Conservation (phyloP, 2,329 filamentous ascomycete genomes). For the Colletotrichum higginsianum region DNA sequence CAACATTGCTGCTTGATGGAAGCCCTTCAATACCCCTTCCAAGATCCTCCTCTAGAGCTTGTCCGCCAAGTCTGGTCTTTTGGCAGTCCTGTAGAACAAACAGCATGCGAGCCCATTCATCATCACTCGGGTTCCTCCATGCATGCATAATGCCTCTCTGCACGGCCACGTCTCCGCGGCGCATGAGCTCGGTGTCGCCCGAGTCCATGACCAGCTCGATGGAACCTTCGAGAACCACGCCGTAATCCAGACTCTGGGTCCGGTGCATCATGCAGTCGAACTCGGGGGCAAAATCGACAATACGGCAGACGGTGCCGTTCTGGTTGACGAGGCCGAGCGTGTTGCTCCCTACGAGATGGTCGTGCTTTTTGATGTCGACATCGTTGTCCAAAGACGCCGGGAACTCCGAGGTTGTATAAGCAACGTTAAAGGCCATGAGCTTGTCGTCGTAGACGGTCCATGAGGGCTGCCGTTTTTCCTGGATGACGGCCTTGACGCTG, state of each 20-base stretch:
- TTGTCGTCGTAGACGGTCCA: slow-evolving; percentile 48
- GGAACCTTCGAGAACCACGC: slow-evolving; percentile 60
- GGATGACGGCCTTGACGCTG: background rate
- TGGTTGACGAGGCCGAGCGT: slow-evolving; percentile 56
- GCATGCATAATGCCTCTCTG: slow-evolving; percentile 60
- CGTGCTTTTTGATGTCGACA: slow-evolving; percentile 57
- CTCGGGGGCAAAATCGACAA: slow-evolving; percentile 56
- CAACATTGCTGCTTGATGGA: no score
- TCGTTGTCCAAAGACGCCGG: slow-evolving; percentile 57
- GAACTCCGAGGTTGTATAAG: slow-evolving; percentile 59
- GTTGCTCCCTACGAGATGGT: slow-evolving; percentile 52
- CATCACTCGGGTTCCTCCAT: slow-evolving; percentile 56
- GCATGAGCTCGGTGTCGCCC: slow-evolving; percentile 55
- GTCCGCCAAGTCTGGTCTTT: slow-evolving; percentile 9
- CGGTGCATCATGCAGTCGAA: slow-evolving; percentile 58
- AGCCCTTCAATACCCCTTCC: background rate
- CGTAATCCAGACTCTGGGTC: slow-evolving; percentile 61
- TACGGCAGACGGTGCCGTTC: slow-evolving; percentile 53
- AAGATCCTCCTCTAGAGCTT: slow-evolving; percentile 18
- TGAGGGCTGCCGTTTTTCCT: background rate
- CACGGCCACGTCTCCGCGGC: slow-evolving; percentile 59
- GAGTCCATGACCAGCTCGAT: slow-evolving; percentile 60
- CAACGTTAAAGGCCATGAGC: slow-evolving; percentile 55
- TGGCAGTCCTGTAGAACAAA: slow-evolving; percentile 34
- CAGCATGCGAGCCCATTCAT: slow-evolving; percentile 55